A percentile compares a stretch with the other conserved stretches of the same genome.
These are phyloP conservation scores for Podospora didyma DNA, from an alignment of 495 filamentous ascomycete species.

Conservation along the genomic window DNA sequence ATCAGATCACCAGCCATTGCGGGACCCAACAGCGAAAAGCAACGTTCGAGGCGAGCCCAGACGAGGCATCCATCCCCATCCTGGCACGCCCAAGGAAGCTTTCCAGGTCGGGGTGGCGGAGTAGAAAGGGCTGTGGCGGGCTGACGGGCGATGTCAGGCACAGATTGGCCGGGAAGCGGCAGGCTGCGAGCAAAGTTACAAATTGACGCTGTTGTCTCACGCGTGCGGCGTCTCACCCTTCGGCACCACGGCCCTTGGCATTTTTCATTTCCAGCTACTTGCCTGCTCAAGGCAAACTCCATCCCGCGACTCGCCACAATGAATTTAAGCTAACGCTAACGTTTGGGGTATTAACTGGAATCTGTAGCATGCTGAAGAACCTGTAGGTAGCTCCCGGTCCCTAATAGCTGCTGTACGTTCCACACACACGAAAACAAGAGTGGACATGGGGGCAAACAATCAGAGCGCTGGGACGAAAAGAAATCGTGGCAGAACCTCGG, in stretches of 20 bases:
- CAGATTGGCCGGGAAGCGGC: background rate
- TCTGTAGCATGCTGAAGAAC: too few species aligned
- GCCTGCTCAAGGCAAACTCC: too few species aligned
- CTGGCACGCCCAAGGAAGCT: background rate
- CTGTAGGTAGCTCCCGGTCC: too few species aligned
- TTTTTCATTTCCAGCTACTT: too few species aligned
- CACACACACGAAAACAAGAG: too few species aligned
- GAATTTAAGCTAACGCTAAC: too few species aligned
- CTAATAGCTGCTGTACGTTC: too few species aligned
- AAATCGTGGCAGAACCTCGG: background rate
- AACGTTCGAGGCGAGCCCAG: too few species aligned
- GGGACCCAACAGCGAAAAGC: background rate
- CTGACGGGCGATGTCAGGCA: background rate
- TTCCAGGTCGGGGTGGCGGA: background rate
- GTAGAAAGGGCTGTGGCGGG: background rate
- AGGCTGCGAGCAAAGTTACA: slow-evolving; percentile 7
- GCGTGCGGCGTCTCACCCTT: slow-evolving; percentile 4
- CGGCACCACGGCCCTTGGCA: background rate
- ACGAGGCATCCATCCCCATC: too few species aligned
- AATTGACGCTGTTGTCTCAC: slow-evolving; percentile 8
- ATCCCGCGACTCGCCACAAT: too few species aligned
- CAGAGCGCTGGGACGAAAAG: too few species aligned
- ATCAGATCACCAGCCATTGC: background rate
- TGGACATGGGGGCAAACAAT: background rate
- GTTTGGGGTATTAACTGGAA: too few species aligned